Base-by-base conservation (phyloP, 2,329 filamentous ascomycete genomes). In the Chaetomium strumarium region DNA sequence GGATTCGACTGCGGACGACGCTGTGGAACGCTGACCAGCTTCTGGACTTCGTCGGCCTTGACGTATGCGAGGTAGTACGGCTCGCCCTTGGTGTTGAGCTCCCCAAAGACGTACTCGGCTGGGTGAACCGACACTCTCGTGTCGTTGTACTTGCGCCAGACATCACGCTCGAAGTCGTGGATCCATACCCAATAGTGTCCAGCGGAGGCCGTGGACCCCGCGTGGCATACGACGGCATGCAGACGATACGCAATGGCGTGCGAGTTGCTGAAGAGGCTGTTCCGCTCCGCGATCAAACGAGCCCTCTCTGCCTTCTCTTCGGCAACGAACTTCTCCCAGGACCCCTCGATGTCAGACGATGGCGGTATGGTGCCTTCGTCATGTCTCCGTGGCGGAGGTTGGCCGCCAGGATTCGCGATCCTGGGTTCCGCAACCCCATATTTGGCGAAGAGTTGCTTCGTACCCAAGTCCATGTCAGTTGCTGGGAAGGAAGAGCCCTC, bases 141-240 rank as follows among this genome's bases (percentile, higher is more conserved):
- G 64, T 99, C 93, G 66, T 99, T 99, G 75, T 96, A 99, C 64
- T 88, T 90, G 52, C 90, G 85, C 91, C 93, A 99, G 17, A 91
- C 75, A 34, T 83, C 72, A 43, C 82, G 80, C 58, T 85, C 80
- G 67, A 95, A 95, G 71, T 97, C 93, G 64, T 84, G 88, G 58
- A 99, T 95, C 79, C 91, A 96, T 41, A 96, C 90, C 85, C 90
- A 96, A 71, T 97, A 99, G 68, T 99, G 93, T 0, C 93, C 93
- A 42, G 85, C 85, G 41, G 76, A 79, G 38, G 85, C 77, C 29
- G 60, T 61, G 60, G 76, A 75, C 31, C 88, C 88, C 17, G 86
- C 84, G 67, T 99, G 93, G 62, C 96, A 92, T 64, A 99, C 95
- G 31, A 96, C 87, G 0, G 92, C 89, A 61, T 96, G 91, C 5